phyloP scores from a whole-genome alignment of 129 eudicot species.

The Dittrichia graveolens region DNA sequence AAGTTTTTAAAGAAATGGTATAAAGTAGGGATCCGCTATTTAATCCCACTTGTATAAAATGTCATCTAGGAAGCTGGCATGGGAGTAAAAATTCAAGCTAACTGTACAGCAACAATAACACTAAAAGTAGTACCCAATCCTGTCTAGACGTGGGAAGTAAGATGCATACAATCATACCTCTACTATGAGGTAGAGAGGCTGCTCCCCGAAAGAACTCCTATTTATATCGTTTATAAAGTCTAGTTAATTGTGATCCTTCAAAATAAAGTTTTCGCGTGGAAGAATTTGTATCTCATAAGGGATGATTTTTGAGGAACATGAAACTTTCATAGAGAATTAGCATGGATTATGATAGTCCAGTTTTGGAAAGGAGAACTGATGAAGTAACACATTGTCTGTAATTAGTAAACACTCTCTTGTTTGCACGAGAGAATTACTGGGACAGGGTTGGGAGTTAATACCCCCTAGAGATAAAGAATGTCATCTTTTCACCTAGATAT shows the following conservation, averaged over 20 bases:
- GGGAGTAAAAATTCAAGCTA: background rate
- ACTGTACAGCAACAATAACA: no score
- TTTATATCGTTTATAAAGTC: no score
- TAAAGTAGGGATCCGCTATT: background rate
- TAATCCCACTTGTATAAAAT: background rate
- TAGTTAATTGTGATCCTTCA: background rate
- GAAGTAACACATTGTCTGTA: background rate
- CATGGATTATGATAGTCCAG: background rate
- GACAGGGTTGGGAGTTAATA: background rate
- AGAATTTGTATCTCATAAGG: background rate
- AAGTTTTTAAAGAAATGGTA: background rate
- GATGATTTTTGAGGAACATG: background rate
- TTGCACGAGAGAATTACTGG: background rate
- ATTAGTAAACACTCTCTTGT: constrained; percentile 1
- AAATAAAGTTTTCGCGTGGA: background rate
- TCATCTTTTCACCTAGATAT: background rate
- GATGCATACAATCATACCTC: no score
- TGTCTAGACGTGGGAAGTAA: no score
- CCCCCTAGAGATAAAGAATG: background rate
- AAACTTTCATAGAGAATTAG: background rate
- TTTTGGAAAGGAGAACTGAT: background rate
- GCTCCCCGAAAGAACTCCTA: no score
- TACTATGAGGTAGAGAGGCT: no score
- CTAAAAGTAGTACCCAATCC: no score
- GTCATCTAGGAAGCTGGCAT: background rate